A percentile compares a stretch with the other conserved stretches of the same genome.
Evolutionary conservation across 371 early-diverging fungal genomes (phyloP).

Genomic region (Mucor sp.): DNA sequence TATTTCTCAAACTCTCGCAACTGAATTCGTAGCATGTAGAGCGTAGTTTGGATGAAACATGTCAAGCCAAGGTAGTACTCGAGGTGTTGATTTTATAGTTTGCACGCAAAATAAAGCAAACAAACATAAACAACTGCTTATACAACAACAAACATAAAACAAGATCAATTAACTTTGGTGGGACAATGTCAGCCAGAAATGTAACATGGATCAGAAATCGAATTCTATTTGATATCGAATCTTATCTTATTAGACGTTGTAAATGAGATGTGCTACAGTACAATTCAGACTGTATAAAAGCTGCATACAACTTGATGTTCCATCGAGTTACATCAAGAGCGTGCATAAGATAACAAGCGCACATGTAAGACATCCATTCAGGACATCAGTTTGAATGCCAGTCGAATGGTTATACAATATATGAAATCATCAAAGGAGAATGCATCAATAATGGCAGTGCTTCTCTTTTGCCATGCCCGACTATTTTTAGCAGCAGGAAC

Average conservation of each 20-base stretch:
- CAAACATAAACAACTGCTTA: neutral
- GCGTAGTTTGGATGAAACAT: neutral
- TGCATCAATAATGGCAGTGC: neutral
- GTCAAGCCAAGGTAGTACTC: neutral
- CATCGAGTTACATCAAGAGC: neutral
- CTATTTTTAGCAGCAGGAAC: neutral
- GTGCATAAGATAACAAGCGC: neutral
- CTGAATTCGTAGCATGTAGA: neutral
- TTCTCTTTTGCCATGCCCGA: neutral
- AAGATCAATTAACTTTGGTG: neutral
- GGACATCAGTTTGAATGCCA: neutral
- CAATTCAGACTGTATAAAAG: neutral
- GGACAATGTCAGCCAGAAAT: neutral
- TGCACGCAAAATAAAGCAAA: neutral
- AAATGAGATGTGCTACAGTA: neutral
- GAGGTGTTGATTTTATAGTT: neutral
- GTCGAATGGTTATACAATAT: neutral
- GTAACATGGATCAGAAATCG: neutral
- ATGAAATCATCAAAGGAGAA: neutral
- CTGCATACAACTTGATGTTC: neutral
- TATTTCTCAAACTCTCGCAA: neutral
- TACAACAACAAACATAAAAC: neutral
- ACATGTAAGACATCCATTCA: neutral
- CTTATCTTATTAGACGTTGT: neutral
- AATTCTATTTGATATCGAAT: neutral